Evolutionary conservation across 106 monocot genomes (phyloP).

Genomic region (Allium cepa): DNA sequence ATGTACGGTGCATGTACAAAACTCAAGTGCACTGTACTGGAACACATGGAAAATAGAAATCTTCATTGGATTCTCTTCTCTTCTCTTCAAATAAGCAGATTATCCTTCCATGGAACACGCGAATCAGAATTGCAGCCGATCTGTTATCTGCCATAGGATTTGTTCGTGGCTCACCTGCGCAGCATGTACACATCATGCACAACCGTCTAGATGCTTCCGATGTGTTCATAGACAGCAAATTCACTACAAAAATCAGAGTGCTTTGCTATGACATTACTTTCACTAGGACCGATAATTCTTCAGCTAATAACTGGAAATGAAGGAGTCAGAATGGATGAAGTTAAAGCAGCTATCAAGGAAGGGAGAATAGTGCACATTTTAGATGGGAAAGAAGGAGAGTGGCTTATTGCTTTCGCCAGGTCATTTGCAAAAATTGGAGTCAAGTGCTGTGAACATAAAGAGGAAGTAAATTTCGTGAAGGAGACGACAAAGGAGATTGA

Average conservation of each 20-base stretch:
- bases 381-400: neutral
- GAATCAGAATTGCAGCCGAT: neutral
- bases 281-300: constrained; percentile 2
- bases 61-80: too few species aligned
- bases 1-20: too few species aligned
- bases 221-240: too few species aligned
- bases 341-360: neutral
- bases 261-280: neutral
- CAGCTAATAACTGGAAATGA: constrained; percentile 5
- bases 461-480: neutral
- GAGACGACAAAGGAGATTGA: neutral
- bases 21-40: too few species aligned
- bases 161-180: too few species aligned
- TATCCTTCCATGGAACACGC: neutral
- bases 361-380: neutral
- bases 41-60: too few species aligned
- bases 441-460: neutral
- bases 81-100: neutral
- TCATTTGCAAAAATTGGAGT: constrained; percentile 2
- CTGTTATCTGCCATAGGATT: constrained; percentile 1
- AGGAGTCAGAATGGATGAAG: neutral
- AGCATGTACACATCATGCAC: too few species aligned
- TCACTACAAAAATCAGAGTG: too few species aligned
- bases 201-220: too few species aligned
- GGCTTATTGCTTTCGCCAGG: neutral